These are phyloP conservation scores for Pythium dissotocum DNA, from an alignment of 352 stramenopile species.

Conservation along the genomic window DNA sequence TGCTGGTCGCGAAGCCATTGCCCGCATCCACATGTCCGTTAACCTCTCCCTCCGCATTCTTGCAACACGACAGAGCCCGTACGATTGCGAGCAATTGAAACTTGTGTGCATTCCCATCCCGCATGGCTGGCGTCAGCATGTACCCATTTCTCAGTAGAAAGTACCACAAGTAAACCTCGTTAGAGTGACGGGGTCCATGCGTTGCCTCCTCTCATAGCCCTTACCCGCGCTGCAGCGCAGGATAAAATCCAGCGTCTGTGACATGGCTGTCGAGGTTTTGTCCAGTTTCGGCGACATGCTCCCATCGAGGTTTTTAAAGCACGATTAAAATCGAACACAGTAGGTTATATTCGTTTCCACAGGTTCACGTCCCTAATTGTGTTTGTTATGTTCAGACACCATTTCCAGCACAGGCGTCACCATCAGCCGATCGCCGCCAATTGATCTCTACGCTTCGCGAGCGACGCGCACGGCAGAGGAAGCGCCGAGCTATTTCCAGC, in stretches of 20 bases:
- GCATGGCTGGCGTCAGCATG: background rate
- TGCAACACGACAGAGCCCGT: background rate
- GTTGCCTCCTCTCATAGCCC: background rate
- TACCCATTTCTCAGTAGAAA: constrained; percentile 5
- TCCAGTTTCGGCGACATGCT: background rate
- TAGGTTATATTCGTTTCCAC: background rate
- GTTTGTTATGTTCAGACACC: constrained; percentile 5
- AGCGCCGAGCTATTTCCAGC: constrained; percentile 1
- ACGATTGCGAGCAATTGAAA: too few relatives aligned
- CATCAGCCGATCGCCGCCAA: background rate
- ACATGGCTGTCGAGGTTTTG: constrained; percentile 6
- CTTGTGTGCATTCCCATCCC: background rate
- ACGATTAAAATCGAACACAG: background rate
- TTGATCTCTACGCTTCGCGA: background rate
- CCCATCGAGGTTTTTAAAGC: background rate
- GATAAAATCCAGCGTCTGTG: constrained; percentile 6
- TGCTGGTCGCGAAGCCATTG: background rate
- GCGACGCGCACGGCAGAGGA: background rate
- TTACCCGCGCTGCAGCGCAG: background rate
- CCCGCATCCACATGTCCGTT: background rate
- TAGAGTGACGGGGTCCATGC: background rate
- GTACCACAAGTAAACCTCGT: background rate
- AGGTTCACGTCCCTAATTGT: background rate
- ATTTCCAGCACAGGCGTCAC: background rate
- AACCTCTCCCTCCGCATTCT: background rate